phyloP scores from a whole-genome alignment of 257 asterid species.

The Plectranthus barbatus region DNA sequence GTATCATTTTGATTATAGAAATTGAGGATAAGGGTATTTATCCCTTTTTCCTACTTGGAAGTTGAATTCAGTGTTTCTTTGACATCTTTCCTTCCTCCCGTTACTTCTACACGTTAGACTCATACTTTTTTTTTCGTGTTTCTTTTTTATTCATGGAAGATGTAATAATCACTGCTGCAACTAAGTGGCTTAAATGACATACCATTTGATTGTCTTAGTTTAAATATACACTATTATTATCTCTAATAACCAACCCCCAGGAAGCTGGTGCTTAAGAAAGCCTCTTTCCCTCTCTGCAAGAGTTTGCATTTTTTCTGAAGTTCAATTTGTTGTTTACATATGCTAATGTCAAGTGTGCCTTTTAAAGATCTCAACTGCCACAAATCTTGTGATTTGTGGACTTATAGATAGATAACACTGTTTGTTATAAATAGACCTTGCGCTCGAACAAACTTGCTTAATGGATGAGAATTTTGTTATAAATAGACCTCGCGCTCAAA shows the following conservation, averaged over 20 bases:
- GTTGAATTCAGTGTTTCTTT: neutral
- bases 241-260: neutral
- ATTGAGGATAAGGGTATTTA: too few species aligned
- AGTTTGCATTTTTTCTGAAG: neutral
- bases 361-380: neutral
- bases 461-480: conserved; percentile 8
- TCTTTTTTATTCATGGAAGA: neutral
- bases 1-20: too few species aligned
- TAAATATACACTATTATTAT: neutral
- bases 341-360: conserved; percentile 13
- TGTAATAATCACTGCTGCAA: neutral
- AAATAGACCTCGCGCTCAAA: neutral
- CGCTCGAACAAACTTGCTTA: neutral
- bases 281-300: neutral
- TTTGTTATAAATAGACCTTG: neutral
- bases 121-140: neutral
- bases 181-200: neutral
- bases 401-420: conserved; percentile 3
- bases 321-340: conserved; percentile 1
- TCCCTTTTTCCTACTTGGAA: too few species aligned
- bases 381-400: neutral
- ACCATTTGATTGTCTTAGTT: conserved; percentile 5
- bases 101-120: neutral
- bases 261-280: conserved; percentile 10
- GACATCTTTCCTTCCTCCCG: neutral